Conservation (phyloP, 768 basidiomycete species). For the Ramaria sp. region DNA sequence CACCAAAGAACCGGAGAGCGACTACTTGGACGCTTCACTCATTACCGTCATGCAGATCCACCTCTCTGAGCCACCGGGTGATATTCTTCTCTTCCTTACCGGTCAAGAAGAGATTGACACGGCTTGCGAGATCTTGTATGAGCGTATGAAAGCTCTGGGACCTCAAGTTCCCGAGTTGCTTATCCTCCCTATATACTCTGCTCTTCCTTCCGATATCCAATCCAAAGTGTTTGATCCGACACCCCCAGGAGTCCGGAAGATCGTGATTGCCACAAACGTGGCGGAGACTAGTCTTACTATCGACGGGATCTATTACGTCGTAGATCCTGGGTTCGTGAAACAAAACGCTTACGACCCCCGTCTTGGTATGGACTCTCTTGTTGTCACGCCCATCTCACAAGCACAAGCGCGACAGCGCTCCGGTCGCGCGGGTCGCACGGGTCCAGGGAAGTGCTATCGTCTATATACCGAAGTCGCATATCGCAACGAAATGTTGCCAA, state of each 20-base stretch:
- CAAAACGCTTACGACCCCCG: conserved; percentile 98
- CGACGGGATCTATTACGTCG: conserved; percentile 97
- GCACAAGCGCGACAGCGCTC: conserved; percentile 93
- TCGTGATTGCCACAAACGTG: conserved; percentile 98
- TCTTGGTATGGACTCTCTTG: conserved; percentile 96
- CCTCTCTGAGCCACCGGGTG: conserved; percentile 93
- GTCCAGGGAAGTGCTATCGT: conserved; percentile 97
- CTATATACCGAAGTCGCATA: conserved; percentile 97
- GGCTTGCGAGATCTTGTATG: conserved; percentile 90
- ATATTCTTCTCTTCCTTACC: conserved; percentile 92
- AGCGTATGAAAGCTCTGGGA: conserved; percentile 97
- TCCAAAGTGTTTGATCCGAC: conserved; percentile 97
- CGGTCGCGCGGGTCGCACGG: conserved; percentile 94
- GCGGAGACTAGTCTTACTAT: conserved; percentile 98
- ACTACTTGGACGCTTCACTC: conserved; percentile 95
- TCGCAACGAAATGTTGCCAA: conserved; percentile 97
- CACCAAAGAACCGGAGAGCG: conserved; percentile 95
- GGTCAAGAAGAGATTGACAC: conserved; percentile 99
- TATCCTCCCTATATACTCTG: conserved; percentile 96
- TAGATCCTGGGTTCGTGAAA: conserved; percentile 97
- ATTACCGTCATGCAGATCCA: conserved; percentile 99
- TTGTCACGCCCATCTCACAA: conserved; percentile 98
- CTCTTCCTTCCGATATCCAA: conserved; percentile 95
- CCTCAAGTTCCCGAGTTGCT: conserved; percentile 97
- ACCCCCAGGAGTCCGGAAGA: conserved; percentile 96